Conservation (phyloP, 495 filamentous ascomycete species). For the Penicillium manginii region DNA sequence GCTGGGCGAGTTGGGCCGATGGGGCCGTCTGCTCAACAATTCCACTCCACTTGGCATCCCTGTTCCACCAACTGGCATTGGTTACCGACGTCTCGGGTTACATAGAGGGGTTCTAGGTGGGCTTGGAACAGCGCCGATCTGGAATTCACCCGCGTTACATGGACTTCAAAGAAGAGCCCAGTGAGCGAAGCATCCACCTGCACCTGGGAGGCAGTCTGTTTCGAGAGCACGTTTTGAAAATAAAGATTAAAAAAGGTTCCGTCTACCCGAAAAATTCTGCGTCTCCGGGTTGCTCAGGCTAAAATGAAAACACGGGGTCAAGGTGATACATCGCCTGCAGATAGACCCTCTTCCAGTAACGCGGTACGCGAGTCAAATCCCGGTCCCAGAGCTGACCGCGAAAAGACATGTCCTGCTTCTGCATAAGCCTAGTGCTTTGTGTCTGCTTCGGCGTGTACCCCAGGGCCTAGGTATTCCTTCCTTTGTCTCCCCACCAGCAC, state of each 20-base stretch:
- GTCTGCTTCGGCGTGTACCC: neutral
- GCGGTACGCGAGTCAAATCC: neutral
- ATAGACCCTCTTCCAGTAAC: neutral
- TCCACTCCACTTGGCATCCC: neutral
- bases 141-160: constrained; percentile 1
- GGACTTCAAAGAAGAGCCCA: neutral
- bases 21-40: neutral
- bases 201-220: too few species aligned
- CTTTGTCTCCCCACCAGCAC: constrained; percentile 9
- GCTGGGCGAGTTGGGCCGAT: constrained; percentile 5
- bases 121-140: constrained; percentile 16
- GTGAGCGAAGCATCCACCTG: too few species aligned
- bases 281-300: too few species aligned
- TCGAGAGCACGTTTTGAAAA: too few species aligned
- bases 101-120: constrained; percentile 2
- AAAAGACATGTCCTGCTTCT: constrained; percentile 3
- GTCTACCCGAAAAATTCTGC: too few species aligned
- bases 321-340: constrained; percentile 2
- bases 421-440: neutral
- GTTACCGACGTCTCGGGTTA: constrained; percentile 15
- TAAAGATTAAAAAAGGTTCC: too few species aligned
- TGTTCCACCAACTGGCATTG: constrained; percentile 10
- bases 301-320: neutral
- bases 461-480: neutral
- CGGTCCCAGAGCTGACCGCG: neutral